Base-by-base conservation (phyloP, 2,329 filamentous ascomycete genomes). In the Fusarium drepaniforme region DNA sequence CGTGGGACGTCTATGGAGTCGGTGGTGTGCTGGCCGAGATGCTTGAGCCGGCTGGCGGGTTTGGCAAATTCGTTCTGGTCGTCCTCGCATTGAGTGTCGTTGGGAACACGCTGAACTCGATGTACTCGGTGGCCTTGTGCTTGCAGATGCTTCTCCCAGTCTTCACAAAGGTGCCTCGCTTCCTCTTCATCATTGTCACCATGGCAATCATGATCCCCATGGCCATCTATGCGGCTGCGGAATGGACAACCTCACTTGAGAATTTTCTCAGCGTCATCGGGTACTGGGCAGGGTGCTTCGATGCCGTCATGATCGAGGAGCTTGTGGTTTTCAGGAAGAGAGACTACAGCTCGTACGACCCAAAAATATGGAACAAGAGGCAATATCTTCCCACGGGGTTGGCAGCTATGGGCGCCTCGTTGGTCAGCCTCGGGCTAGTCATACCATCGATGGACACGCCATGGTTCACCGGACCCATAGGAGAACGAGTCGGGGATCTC, bases 261-360 rank as follows among this genome's bases (percentile, higher is more conserved):
- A 86, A 87, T 66, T 86, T 87, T 53, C 76, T 87, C 9, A 79
- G 82, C 0, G 72, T 87, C 30, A 87, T 87, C 66, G 85, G 84
- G 42, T 87, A 87, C 74, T 87, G 86, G 86, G 82, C 81, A 1
- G 84, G 84, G 4, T 85, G 84, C 28, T 87, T 87, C 65, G 78
- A 86, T 30, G 84, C 82, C 4, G 79, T 86, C 12, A 67, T 87
- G 3, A 74, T 86, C 33, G 79, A 81, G 28, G 86, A 88, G 76
- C 77, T 86, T n/a, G 73, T 87, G 8, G 75, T 86, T 0, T 86
- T 88, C 72, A 83, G 86, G 5, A 77, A 78, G 30, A 79, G 82
- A 74, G 81, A 87, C 69, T 86, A 82, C 68, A 73, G 77, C 4
- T 81, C 80, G 6, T 87, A 82, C 70, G 84, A 87, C 40, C 83